phyloP scores from a whole-genome alignment of 306 rosid species.

The Purshia tridentata region DNA sequence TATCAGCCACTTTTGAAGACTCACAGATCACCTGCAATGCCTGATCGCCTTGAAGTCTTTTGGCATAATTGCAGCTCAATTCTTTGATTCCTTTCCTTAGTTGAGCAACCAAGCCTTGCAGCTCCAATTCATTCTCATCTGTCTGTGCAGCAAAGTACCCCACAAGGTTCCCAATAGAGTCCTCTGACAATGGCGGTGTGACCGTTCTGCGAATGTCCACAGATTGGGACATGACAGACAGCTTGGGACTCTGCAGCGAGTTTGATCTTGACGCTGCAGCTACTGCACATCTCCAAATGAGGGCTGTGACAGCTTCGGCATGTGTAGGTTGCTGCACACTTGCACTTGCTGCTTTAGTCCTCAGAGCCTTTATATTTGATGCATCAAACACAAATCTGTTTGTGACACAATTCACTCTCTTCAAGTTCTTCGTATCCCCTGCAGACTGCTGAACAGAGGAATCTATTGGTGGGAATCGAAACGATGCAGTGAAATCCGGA shows the following conservation, averaged over 20 bases:
- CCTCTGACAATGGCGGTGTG: slow-evolving; percentile 6
- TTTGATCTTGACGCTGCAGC: slow-evolving; percentile 9
- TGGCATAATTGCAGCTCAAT: neutral
- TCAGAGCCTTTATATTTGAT: neutral
- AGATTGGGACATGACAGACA: slow-evolving; percentile 5
- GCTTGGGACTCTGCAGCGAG: neutral
- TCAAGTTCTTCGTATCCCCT: neutral
- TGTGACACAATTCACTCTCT: neutral
- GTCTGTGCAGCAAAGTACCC: slow-evolving; percentile 15
- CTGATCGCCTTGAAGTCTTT: neutral
- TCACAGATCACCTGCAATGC: neutral
- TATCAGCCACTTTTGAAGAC: neutral
- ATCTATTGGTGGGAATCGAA: slow-evolving; percentile 5
- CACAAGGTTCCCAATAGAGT: slow-evolving; percentile 17
- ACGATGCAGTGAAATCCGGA: slow-evolving; percentile 3
- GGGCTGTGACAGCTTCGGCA: slow-evolving; percentile 18
- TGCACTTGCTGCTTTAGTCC: slow-evolving; percentile 3
- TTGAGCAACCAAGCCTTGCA: slow-evolving; percentile 15
- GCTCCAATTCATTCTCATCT: neutral
- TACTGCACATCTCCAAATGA: slow-evolving; percentile 18
- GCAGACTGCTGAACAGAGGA: neutral
- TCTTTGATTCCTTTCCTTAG: slow-evolving; percentile 19
- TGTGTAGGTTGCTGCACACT: slow-evolving; percentile 2
- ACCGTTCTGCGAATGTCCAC: slow-evolving; percentile 14
- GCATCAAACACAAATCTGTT: slow-evolving; percentile 17